Evolutionary conservation across 1,139 yeast species (phyloP), one percentile per base, ranked within the genome.

Genomic region (Nakaseomyces bracarensis): DNA sequence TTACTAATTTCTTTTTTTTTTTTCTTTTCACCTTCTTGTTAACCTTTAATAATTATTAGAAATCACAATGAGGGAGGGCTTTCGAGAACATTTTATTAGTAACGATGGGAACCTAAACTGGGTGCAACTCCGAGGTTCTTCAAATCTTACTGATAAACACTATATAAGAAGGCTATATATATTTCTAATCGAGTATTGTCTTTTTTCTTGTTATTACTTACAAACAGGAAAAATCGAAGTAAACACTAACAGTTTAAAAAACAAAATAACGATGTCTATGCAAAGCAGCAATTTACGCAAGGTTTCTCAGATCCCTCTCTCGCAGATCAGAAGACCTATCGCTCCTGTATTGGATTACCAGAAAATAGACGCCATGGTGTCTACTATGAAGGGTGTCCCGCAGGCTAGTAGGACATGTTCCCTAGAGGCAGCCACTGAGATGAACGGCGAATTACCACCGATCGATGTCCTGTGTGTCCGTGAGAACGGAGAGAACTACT

Each of bases 281-380:
- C 81, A 75, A 58, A 67, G 78, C 15, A 64, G 69, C 8, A 60
- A 64, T 36, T 52, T 71, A 10, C 61, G 60, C 23, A 72, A 70
- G 45, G 68, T 75, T 10, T 72, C 75, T 25, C 74, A 71, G 45
- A 69, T 84, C 8, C 91, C 94, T 2, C 66, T 84, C 23, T 62
- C 68, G 4, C 71, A 77, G 47, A 84, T 85, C 47, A 70, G 75
- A 43, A 68, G 95, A 49, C 95, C 95, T 3, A 84, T 84, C 23
- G 82, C 86, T 27, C 95, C 95, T 0, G 94, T 82, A 1, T 65
- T 84, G 19, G 94, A 84, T 55, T 60, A 70, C 49, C 69, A 70
- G 36, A 84, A 84, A 59, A 84, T 84, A 35, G 82, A 77, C 42
- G 73, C 89, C 7, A 84, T 84, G 95, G 80, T 77, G 0, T 77